A percentile compares a stretch with the other conserved stretches of the same genome.
Conservation (phyloP, 345 rosid genomes). For the Laguncularia racemosa region DNA sequence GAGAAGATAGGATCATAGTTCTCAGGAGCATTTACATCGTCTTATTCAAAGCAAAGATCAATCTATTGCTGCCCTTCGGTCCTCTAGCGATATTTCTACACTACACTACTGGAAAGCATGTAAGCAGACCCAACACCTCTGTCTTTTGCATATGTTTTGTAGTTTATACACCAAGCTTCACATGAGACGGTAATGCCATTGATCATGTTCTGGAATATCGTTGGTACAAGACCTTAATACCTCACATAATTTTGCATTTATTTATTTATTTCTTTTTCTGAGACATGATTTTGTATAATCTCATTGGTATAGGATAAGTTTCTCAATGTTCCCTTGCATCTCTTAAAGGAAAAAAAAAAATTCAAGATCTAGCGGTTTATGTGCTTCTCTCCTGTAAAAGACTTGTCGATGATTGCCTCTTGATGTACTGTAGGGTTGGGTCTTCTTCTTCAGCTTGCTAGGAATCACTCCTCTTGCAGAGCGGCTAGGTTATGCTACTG, state of each 20-base stretch:
- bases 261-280: no score
- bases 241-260: no score
- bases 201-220: not conserved
- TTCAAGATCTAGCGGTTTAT: slow-evolving; percentile 3
- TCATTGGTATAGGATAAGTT: no score
- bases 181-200: not conserved
- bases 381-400: not conserved
- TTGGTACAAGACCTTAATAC: no score
- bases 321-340: not conserved
- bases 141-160: not conserved
- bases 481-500: slow-evolving; percentile 45
- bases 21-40: slow-evolving; percentile 28
- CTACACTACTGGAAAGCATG: slow-evolving; percentile 27
- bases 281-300: no score
- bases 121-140: slow-evolving; percentile 7
- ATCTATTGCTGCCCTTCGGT: slow-evolving; percentile 28
- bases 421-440: slow-evolving; percentile 27
- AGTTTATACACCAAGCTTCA: no score
- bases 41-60: slow-evolving; percentile 38
- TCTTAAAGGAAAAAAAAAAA: not conserved
- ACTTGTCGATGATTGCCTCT: not conserved
- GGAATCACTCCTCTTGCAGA: slow-evolving; percentile 50
- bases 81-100: slow-evolving; percentile 27
- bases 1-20: slow-evolving; percentile 16
- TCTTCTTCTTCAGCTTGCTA: slow-evolving; percentile 38